Percentiles rank a stretch among this genome's conserved stretches.
phyloP scores from a whole-genome alignment of 805 yeast species.

The Metschnikowia reukaufii region DNA sequence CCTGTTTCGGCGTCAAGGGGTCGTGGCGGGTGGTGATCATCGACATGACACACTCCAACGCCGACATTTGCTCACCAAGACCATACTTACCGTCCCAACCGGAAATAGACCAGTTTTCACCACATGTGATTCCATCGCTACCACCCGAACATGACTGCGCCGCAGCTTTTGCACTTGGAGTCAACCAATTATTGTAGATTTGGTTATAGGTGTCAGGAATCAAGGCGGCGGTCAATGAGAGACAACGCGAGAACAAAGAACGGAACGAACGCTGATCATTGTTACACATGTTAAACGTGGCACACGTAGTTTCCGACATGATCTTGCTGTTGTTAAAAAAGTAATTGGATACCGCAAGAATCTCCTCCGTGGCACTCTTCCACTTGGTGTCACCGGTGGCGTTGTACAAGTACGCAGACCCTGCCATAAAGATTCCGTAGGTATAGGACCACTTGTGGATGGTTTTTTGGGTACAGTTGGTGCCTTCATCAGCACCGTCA shows the following conservation, averaged over 20 bases:
- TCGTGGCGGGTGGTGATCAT: constrained; percentile 25
- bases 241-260: constrained; percentile 63
- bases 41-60: constrained; percentile 56
- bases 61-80: constrained; percentile 76
- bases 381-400: constrained; percentile 50
- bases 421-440: constrained; percentile 65
- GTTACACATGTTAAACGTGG: constrained; percentile 52
- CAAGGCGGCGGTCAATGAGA: constrained; percentile 57
- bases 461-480: constrained; percentile 51
- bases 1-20: constrained; percentile 23
- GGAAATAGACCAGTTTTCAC: constrained; percentile 58
- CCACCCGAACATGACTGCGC: constrained; percentile 78
- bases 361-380: constrained; percentile 38
- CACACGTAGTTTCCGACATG: constrained; percentile 66
- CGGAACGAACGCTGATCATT: constrained; percentile 77
- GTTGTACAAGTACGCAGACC: constrained; percentile 69
- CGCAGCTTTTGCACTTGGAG: constrained; percentile 61
- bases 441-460: constrained; percentile 65
- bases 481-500: constrained; percentile 46
- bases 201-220: constrained; percentile 49
- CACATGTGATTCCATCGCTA: constrained; percentile 81
- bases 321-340: constrained; percentile 44
- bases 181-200: constrained; percentile 29
- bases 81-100: constrained; percentile 71
- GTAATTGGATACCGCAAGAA: constrained; percentile 35